A percentile compares a stretch with the other conserved stretches of the same genome.
phyloP scores from a whole-genome alignment of 2,329 filamentous ascomycete species.

The Apiospora phragmitis region DNA sequence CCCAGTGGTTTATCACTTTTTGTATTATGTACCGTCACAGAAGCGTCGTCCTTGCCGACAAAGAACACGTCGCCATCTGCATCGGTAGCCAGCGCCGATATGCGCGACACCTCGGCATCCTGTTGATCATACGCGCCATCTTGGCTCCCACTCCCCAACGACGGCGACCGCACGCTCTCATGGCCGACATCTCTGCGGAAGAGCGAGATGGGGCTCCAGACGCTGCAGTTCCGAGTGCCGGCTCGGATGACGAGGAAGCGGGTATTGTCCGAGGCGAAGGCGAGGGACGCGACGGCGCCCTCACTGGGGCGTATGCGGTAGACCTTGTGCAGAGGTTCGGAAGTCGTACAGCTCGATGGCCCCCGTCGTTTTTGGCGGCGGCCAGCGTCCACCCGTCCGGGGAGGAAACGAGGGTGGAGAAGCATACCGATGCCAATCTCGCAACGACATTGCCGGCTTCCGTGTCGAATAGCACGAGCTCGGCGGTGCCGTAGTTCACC shows the following conservation, averaged over 20 bases:
- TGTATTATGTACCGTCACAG: not conserved
- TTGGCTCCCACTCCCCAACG: slow-evolving; percentile 4
- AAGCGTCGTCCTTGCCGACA: not conserved
- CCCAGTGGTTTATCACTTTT: not conserved
- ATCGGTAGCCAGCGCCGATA: not conserved
- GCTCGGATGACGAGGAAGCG: slow-evolving; percentile 13
- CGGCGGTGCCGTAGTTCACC: slow-evolving; percentile 11
- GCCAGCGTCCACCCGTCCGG: slow-evolving; percentile 10
- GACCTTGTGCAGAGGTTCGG: slow-evolving; percentile 12
- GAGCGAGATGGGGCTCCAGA: slow-evolving; percentile 12
- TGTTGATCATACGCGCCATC: not conserved
- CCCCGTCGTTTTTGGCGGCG: not conserved
- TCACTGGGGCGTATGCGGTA: slow-evolving; percentile 11
- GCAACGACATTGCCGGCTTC: slow-evolving; percentile 2
- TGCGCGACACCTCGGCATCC: not conserved
- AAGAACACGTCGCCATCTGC: not conserved
- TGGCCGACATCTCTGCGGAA: slow-evolving; percentile 13
- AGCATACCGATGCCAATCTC: not conserved
- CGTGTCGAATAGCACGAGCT: slow-evolving; percentile 15
- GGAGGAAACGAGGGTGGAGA: slow-evolving; percentile 7
- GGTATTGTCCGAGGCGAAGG: slow-evolving; percentile 7
- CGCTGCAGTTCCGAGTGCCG: slow-evolving; percentile 4
- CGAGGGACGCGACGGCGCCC: not conserved
- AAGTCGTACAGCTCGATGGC: slow-evolving; percentile 16
- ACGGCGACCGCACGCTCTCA: slow-evolving; percentile 11